Evolutionary conservation across 768 basidiomycete species (phyloP).

Genomic region (Lentinula edodes): DNA sequence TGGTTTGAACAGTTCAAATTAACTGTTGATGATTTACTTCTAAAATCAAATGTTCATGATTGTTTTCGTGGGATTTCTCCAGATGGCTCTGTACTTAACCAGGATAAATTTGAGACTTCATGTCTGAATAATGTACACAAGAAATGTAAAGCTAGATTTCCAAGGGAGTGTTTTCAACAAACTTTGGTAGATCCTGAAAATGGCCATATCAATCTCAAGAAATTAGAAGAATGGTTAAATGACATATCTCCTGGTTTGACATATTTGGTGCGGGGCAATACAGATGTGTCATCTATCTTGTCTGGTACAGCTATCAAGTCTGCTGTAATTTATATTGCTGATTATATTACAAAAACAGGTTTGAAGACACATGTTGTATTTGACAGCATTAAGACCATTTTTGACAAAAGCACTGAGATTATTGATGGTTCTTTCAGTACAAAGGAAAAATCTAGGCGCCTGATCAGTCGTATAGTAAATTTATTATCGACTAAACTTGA

Average conservation of each 20-base stretch:
- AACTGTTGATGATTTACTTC: constrained; percentile 23
- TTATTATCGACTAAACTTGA: constrained; percentile 27
- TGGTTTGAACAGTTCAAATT: constrained; percentile 9
- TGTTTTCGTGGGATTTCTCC: constrained; percentile 13
- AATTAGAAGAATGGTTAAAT: constrained; percentile 31
- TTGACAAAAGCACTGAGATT: constrained; percentile 19
- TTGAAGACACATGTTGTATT: constrained; percentile 26
- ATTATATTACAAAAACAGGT: constrained; percentile 36
- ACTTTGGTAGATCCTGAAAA: constrained; percentile 21
- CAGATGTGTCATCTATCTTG: constrained; percentile 30
- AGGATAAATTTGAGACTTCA: constrained; percentile 8
- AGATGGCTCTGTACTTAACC: constrained; percentile 9
- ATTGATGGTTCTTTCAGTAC: constrained; percentile 9
- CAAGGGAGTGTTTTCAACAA: constrained; percentile 16
- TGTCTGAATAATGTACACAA: constrained; percentile 23
- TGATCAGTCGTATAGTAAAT: constrained; percentile 33
- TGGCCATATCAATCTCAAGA: constrained; percentile 24
- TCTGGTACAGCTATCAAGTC: constrained; percentile 36
- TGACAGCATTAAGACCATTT: constrained; percentile 14
- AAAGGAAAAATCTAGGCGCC: constrained; percentile 18
- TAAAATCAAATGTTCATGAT: constrained; percentile 22
- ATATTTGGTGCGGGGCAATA: constrained; percentile 31
- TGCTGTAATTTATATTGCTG: constrained; percentile 31
- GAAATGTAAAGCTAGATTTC: constrained; percentile 30
- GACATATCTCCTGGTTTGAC: constrained; percentile 22